phyloP scores from a whole-genome alignment of 441 rosid species.

The Populus hybrid region DNA sequence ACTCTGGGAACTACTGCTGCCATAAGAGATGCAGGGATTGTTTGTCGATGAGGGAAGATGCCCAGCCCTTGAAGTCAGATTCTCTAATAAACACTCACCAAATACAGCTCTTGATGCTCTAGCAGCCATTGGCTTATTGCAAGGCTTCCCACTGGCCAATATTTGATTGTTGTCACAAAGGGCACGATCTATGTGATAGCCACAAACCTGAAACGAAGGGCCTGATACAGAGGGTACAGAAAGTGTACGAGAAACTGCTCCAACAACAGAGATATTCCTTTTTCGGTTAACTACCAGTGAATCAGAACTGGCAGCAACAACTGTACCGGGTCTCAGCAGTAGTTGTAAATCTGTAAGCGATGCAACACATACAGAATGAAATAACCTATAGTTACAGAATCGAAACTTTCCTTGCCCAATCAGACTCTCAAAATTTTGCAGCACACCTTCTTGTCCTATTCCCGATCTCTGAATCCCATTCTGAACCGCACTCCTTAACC shows the following conservation, averaged over 20 bases:
- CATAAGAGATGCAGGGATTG: slow-evolving; percentile 26
- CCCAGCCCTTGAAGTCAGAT: slow-evolving; percentile 34
- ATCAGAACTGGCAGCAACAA: slow-evolving; percentile 53
- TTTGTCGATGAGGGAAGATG: slow-evolving; percentile 21
- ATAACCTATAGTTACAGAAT: slow-evolving; percentile 45
- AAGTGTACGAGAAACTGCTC: slow-evolving; percentile 67
- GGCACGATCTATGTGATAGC: slow-evolving; percentile 70
- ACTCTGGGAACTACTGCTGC: slow-evolving; percentile 28
- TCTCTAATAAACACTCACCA: slow-evolving; percentile 35
- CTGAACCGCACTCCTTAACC: slow-evolving; percentile 49
- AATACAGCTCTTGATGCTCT: slow-evolving; percentile 38
- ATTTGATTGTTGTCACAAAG: slow-evolving; percentile 37
- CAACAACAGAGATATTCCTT: slow-evolving; percentile 74
- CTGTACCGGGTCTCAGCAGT: slow-evolving; percentile 42
- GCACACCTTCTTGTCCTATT: slow-evolving; percentile 32
- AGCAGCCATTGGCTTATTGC: slow-evolving; percentile 44
- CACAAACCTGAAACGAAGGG: slow-evolving; percentile 78
- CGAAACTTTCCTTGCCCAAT: slow-evolving; percentile 54
- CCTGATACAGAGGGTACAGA: slow-evolving; percentile 93
- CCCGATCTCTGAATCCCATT: slow-evolving; percentile 45
- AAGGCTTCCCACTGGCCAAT: slow-evolving; percentile 28
- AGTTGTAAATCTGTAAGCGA: slow-evolving; percentile 44
- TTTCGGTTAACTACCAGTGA: slow-evolving; percentile 41
- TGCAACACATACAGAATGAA: slow-evolving; percentile 43
- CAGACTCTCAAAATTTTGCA: slow-evolving; percentile 41